Percentiles rank a stretch among this genome's conserved stretches.
Evolutionary conservation across 1,284 basidiomycete genomes (phyloP).

Genomic region (Veloboletus limbatus): DNA sequence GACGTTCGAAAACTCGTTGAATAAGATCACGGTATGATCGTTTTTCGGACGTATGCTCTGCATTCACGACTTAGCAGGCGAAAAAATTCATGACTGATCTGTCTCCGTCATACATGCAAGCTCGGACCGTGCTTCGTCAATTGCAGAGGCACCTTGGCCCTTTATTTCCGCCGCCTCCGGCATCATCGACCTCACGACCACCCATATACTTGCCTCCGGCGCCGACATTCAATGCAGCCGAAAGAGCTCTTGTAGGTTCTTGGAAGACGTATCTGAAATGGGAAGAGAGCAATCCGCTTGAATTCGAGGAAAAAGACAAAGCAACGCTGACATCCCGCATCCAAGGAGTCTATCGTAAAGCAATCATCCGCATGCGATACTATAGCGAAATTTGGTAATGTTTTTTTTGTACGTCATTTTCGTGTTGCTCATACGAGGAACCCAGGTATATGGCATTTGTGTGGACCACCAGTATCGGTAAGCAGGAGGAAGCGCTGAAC

Average conservation of each 20-base stretch:
- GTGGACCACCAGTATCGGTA: slow-evolving; percentile 74
- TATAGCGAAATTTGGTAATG: slow-evolving; percentile 91
- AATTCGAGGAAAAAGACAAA: slow-evolving; percentile 85
- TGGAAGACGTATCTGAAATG: slow-evolving; percentile 95
- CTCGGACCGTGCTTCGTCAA: slow-evolving; percentile 84
- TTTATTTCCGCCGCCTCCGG: slow-evolving; percentile 55
- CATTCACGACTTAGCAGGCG: slow-evolving; percentile 47
- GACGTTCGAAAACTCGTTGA: slow-evolving; percentile 87
- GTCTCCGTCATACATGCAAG: slow-evolving; percentile 90
- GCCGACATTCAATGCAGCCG: slow-evolving; percentile 72
- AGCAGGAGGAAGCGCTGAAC: slow-evolving; percentile 78
- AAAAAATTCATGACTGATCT: slow-evolving; percentile 91
- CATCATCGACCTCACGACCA: slow-evolving; percentile 39
- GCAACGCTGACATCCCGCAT: slow-evolving; percentile 67
- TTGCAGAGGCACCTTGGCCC: slow-evolving; percentile 70
- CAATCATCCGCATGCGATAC: slow-evolving; percentile 87
- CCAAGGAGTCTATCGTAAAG: slow-evolving; percentile 84
- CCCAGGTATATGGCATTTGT: slow-evolving; percentile 86
- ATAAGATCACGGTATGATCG: slow-evolving; percentile 74
- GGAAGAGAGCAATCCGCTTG: slow-evolving; percentile 94
- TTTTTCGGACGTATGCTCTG: neutral
- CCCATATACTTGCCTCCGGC: slow-evolving; percentile 66
- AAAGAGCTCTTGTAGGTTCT: slow-evolving; percentile 72
- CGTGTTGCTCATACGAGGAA: slow-evolving; percentile 12
- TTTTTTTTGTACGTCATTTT: neutral